phyloP scores from a whole-genome alignment of 306 rosid species.

The Rosa chinensis region DNA sequence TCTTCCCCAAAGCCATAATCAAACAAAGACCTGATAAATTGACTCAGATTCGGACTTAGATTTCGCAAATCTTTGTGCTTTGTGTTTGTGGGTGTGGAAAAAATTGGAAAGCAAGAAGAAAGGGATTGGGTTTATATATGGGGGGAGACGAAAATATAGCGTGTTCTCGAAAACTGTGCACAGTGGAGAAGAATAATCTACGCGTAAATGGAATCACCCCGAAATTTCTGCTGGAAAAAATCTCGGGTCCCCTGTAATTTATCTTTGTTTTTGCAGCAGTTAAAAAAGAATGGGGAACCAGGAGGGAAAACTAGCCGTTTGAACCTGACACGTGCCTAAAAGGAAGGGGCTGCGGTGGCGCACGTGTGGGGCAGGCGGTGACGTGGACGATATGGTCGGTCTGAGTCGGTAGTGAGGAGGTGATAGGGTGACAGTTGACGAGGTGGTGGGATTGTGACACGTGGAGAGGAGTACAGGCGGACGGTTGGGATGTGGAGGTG shows the following conservation, averaged over 20 bases:
- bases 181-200: conserved; percentile 2
- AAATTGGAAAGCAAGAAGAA: not conserved
- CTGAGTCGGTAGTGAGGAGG: conserved; percentile 26
- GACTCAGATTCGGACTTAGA: not conserved
- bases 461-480: not conserved
- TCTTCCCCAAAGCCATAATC: conserved; percentile 51
- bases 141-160: not conserved
- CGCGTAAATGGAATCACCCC: conserved; percentile 47
- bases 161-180: conserved; percentile 3
- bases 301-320: conserved; percentile 71
- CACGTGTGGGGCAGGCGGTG: conserved; percentile 28
- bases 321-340: conserved; percentile 48
- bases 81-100: not conserved
- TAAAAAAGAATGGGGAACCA: conserved; percentile 32
- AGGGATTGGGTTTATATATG: not conserved
- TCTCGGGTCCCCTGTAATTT: not conserved
- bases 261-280: conserved; percentile 43
- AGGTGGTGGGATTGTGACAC: not conserved
- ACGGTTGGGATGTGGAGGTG: not conserved
- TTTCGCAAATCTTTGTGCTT: not conserved
- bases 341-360: not conserved
- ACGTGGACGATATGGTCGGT: conserved; percentile 65
- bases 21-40: not conserved
- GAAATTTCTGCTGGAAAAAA: conserved; percentile 47
- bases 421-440: not conserved